A percentile compares a stretch with the other conserved stretches of the same genome.
Conservation (phyloP, 1,284 basidiomycete genomes). For the Cystobasidium pallidum region DNA sequence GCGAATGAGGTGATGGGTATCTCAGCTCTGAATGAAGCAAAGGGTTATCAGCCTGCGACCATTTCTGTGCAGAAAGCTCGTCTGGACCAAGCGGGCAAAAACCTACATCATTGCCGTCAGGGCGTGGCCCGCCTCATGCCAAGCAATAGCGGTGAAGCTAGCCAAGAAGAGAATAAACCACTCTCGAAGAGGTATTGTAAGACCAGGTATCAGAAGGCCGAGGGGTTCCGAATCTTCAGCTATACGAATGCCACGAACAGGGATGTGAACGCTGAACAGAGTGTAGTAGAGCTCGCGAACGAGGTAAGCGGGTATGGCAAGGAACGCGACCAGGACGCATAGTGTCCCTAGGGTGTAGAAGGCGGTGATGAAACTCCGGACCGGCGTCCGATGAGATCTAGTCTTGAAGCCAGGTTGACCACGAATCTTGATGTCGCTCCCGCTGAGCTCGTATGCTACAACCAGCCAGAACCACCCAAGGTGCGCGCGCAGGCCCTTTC, state of each 20-base stretch:
- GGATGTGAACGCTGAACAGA: background rate
- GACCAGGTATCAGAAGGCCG: slow-evolving; percentile 41
- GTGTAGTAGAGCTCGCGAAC: background rate
- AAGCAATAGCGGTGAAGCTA: slow-evolving; percentile 40
- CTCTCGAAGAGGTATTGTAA: slow-evolving; percentile 35
- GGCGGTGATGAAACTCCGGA: background rate
- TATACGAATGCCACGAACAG: background rate
- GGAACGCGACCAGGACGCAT: background rate
- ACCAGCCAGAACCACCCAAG: slow-evolving; percentile 25
- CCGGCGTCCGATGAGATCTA: background rate
- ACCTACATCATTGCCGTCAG: slow-evolving; percentile 46
- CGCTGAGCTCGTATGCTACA: background rate
- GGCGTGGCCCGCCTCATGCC: slow-evolving; percentile 49
- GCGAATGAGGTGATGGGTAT: slow-evolving; percentile 40
- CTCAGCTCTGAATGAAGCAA: no score
- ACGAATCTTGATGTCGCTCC: background rate
- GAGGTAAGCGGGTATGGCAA: slow-evolving; percentile 1
- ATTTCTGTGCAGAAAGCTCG: no score
- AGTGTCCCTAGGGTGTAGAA: slow-evolving; percentile 17
- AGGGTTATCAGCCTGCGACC: no score
- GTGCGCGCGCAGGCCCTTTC: background rate
- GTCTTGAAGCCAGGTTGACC: background rate
- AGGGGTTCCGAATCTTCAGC: background rate
- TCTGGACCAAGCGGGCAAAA: background rate
- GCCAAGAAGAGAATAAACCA: slow-evolving; percentile 42